phyloP scores from a whole-genome alignment of 176 grass and related monocot genomes.

The Elaeis guineensis region DNA sequence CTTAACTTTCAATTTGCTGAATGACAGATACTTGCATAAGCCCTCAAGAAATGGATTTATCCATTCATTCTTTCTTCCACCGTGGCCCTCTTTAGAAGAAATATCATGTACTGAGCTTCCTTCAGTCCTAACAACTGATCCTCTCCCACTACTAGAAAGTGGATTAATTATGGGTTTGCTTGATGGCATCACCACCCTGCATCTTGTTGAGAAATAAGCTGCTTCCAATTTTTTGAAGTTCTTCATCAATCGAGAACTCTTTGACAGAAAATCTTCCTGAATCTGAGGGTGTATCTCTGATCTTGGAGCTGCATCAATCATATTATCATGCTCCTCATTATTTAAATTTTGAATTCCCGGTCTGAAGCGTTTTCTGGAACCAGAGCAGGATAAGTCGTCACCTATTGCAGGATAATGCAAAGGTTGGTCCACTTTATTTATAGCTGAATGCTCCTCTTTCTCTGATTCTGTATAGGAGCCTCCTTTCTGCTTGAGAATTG shows the following conservation, averaged over 20 bases:
- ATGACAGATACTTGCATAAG: conserved; percentile 85
- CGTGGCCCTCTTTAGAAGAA: conserved; percentile 33
- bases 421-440: conserved; percentile 10
- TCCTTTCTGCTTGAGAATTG: conserved; percentile 31
- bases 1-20: conserved; percentile 77
- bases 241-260: conserved; percentile 89
- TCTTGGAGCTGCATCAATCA: conserved; percentile 42
- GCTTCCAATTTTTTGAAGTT: conserved; percentile 96
- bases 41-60: conserved; percentile 86
- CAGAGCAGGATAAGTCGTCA: conserved; percentile 51
- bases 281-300: conserved; percentile 39
- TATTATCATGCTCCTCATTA: conserved; percentile 32
- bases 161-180: conserved; percentile 35
- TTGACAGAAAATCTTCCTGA: conserved; percentile 70
- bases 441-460: conserved; percentile 49
- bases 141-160: conserved; percentile 30
- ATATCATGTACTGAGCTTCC: conserved; percentile 77
- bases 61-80: conserved; percentile 55
- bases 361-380: conserved; percentile 64
- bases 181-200: conserved; percentile 40
- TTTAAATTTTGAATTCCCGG: conserved; percentile 39
- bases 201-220: conserved; percentile 78
- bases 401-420: neutral
- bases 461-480: conserved; percentile 38
- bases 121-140: conserved; percentile 49